Conservation (phyloP, 2,329 filamentous ascomycete species). For the Apiospora sp. region DNA sequence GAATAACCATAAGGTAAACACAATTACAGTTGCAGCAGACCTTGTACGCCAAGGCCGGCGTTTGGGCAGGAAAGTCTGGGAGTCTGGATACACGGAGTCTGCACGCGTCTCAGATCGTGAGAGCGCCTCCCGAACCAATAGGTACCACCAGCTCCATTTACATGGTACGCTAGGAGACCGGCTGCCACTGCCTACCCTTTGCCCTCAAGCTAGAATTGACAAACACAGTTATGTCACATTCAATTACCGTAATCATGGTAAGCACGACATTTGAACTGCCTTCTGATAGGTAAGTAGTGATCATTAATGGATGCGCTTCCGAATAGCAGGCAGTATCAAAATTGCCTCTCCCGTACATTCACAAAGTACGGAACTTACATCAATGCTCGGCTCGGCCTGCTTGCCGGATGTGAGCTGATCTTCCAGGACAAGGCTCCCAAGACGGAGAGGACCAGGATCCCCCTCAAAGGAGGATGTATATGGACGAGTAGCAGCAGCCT, state of each 20-base stretch:
- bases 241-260: neutral
- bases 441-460: neutral
- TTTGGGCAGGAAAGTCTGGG: constrained; percentile 8
- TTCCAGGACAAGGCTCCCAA: constrained; percentile 2
- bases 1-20: constrained; percentile 6
- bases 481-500: neutral
- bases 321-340: neutral
- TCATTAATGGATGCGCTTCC: too few species aligned
- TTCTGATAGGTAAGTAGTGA: too few species aligned
- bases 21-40: neutral
- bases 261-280: too few species aligned
- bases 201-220: neutral
- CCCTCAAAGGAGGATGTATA: neutral
- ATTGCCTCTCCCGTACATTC: neutral
- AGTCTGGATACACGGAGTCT: constrained; percentile 8
- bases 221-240: neutral
- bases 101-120: constrained; percentile 13
- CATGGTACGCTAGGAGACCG: neutral
- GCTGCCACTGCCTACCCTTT: neutral
- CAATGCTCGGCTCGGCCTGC: neutral
- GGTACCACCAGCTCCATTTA: neutral
- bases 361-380: neutral
- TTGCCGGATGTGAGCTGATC: constrained; percentile 10
- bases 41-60: constrained; percentile 9
- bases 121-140: constrained; percentile 3